These are phyloP conservation scores for Aspergillus leporis DNA, from an alignment of 495 filamentous ascomycete genomes.

Conservation along the genomic window DNA sequence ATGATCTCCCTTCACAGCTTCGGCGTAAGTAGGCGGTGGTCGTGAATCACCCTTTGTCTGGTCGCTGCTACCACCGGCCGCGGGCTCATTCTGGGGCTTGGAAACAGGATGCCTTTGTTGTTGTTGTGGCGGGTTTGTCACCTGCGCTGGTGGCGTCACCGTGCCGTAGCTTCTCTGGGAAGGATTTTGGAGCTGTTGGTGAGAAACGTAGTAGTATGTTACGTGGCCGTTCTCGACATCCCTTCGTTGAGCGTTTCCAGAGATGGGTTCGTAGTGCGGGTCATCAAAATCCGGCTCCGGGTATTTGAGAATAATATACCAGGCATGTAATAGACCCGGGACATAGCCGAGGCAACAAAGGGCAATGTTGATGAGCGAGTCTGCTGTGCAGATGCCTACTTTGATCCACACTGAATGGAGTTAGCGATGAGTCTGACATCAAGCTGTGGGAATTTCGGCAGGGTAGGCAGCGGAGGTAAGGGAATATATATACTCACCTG, in stretches of 20 bases:
- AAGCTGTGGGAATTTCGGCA: slow-evolving; percentile 16
- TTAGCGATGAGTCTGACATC: slow-evolving; percentile 8
- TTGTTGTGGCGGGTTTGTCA: slow-evolving; percentile 26
- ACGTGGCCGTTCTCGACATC: slow-evolving; percentile 54
- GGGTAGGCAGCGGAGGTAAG: slow-evolving; percentile 10
- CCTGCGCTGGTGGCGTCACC: slow-evolving; percentile 26
- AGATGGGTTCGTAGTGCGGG: slow-evolving; percentile 62
- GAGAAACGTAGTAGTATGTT: slow-evolving; percentile 70
- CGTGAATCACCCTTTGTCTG: slow-evolving; percentile 32
- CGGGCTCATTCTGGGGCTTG: slow-evolving; percentile 27
- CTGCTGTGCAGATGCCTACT: slow-evolving; percentile 86
- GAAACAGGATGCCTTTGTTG: slow-evolving; percentile 21
- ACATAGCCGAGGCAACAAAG: slow-evolving; percentile 87
- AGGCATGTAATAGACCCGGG: slow-evolving; percentile 89
- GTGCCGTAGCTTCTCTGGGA: slow-evolving; percentile 45
- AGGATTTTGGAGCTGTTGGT: slow-evolving; percentile 41
- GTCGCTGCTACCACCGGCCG: slow-evolving; percentile 32
- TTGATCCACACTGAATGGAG: slow-evolving; percentile 86
- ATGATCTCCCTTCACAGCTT: slow-evolving; percentile 83
- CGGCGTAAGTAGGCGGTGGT: slow-evolving; percentile 77
- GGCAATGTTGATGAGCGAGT: slow-evolving; percentile 92
- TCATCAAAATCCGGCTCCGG: slow-evolving; percentile 65
- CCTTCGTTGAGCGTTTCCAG: slow-evolving; percentile 44
- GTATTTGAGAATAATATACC: slow-evolving; percentile 95
- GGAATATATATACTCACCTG: slow-evolving; percentile 61